Conservation (phyloP, 2,329 filamentous ascomycete genomes). For the Ophiostoma perfectum region DNA sequence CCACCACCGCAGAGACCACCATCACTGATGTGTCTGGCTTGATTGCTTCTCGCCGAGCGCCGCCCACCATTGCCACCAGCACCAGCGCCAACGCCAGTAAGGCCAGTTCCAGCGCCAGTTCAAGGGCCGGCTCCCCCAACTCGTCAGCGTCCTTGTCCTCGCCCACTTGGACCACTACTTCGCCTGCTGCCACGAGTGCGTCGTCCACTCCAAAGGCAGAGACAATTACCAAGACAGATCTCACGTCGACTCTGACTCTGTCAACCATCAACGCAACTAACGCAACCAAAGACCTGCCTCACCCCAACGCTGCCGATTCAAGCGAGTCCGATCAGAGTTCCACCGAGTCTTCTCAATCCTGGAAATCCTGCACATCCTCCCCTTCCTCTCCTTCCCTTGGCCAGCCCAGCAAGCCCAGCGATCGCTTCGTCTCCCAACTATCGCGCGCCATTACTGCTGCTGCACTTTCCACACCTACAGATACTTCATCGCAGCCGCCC, state of each 20-base stretch:
- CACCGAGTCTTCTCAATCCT: not conserved
- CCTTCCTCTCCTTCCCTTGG: not conserved
- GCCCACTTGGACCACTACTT: not conserved
- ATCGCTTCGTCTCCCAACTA: constrained; percentile 9
- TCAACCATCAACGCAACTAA: not conserved
- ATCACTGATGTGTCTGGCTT: not conserved
- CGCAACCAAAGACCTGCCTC: not conserved
- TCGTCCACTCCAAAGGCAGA: not conserved
- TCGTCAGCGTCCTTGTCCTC: constrained; percentile 8
- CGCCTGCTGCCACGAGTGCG: constrained; percentile 1
- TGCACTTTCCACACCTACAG: constrained; percentile 7
- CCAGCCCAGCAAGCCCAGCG: not conserved
- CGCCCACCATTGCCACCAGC: not conserved
- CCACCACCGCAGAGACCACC: constrained; percentile 13
- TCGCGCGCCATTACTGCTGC: constrained; percentile 10
- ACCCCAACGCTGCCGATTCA: not conserved
- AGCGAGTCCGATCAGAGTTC: not conserved
- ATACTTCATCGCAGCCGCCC: constrained; percentile 12
- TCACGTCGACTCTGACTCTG: not conserved
- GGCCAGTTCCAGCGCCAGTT: not conserved
- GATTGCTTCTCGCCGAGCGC: constrained; percentile 4
- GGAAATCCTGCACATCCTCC: not conserved
- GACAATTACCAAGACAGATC: not conserved
- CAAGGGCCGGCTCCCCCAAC: not conserved
- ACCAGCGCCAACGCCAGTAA: not conserved